Evolutionary conservation across 768 basidiomycete genomes (phyloP).

Genomic region (Tephrocybe sp.): DNA sequence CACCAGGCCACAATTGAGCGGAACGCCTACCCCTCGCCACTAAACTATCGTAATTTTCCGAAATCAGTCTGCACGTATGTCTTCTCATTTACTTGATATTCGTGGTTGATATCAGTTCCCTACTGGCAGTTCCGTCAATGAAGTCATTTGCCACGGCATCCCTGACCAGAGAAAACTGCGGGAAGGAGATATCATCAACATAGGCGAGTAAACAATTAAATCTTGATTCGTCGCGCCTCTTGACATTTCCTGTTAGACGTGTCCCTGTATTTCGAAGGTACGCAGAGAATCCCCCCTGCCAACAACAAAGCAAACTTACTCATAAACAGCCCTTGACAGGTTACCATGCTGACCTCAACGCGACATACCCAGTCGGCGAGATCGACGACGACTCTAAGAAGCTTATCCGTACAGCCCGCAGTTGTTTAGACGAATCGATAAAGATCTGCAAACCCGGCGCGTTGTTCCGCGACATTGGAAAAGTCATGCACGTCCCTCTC

Average conservation of each 20-base stretch:
- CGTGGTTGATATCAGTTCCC: neutral
- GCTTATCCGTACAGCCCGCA: constrained; percentile 79
- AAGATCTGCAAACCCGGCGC: constrained; percentile 92
- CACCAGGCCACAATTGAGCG: constrained; percentile 91
- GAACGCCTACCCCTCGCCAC: constrained; percentile 90
- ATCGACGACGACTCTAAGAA: constrained; percentile 83
- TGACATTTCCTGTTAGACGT: constrained; percentile 52
- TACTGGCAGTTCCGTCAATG: constrained; percentile 76
- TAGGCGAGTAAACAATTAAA: constrained; percentile 50
- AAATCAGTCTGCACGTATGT: constrained; percentile 96
- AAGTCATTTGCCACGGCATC: constrained; percentile 96
- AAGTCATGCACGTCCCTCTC: constrained; percentile 67
- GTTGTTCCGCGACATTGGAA: constrained; percentile 86
- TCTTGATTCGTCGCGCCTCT: neutral
- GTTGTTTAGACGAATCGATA: constrained; percentile 87
- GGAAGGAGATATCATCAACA: constrained; percentile 96
- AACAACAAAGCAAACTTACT: neutral
- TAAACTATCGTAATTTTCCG: constrained; percentile 89
- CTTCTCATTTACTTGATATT: neutral
- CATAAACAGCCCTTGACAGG: constrained; percentile 41
- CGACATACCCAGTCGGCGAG: constrained; percentile 86
- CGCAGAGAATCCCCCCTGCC: constrained; percentile 12
- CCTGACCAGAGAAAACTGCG: constrained; percentile 81
- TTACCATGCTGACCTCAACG: constrained; percentile 92
- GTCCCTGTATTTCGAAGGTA: constrained; percentile 77